A percentile compares a stretch with the other conserved stretches of the same genome.
Evolutionary conservation across 2,329 filamentous ascomycete species (phyloP).

Genomic region (Cladosporium sp.): DNA sequence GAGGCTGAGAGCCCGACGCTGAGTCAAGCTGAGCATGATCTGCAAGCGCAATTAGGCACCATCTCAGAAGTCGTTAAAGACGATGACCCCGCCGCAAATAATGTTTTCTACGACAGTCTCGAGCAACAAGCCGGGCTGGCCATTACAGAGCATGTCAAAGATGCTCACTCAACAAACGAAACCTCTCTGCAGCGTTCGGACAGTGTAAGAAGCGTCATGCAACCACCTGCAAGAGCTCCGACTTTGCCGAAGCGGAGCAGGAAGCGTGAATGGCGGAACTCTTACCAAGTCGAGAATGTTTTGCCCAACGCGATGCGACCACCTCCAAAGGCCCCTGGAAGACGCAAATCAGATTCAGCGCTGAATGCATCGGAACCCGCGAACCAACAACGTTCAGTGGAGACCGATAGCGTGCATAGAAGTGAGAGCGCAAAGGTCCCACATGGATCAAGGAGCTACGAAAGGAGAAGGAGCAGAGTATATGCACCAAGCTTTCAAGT

Average conservation of each 20-base stretch:
- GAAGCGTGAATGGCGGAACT: conserved; percentile 33
- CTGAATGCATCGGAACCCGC: neutral
- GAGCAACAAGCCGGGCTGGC: too few species aligned
- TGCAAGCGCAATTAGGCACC: conserved; percentile 24
- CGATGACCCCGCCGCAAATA: neutral
- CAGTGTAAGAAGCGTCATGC: conserved; percentile 28
- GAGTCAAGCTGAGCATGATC: conserved; percentile 42
- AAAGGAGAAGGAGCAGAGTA: too few species aligned
- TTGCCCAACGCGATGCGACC: conserved; percentile 1
- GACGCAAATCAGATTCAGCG: conserved; percentile 7
- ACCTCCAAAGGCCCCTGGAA: conserved; percentile 9
- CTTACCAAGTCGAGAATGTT: neutral
- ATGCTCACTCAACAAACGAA: too few species aligned
- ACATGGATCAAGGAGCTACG: neutral
- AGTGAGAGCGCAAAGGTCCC: conserved; percentile 6
- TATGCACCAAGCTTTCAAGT: too few species aligned
- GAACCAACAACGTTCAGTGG: neutral
- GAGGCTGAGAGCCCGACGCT: conserved; percentile 38
- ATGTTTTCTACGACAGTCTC: neutral
- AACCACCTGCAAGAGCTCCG: conserved; percentile 30
- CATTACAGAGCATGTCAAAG: too few species aligned
- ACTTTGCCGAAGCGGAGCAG: conserved; percentile 38
- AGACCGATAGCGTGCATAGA: neutral
- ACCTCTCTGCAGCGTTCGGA: conserved; percentile 7
- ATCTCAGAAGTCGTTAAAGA: conserved; percentile 14